Evolutionary conservation across 768 basidiomycete species (phyloP).

Genomic region (Lentinula sp.): DNA sequence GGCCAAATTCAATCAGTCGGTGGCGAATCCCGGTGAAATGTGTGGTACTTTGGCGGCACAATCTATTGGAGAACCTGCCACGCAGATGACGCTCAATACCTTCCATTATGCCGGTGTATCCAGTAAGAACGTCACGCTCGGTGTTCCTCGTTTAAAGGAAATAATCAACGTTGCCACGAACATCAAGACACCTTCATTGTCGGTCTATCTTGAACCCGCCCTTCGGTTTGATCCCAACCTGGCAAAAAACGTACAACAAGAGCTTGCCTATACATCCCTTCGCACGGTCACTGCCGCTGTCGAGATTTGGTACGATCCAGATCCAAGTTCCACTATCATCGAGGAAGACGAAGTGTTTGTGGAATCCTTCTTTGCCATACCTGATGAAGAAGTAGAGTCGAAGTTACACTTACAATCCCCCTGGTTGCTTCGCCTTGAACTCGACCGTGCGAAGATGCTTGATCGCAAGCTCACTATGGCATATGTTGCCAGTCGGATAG

Average conservation of each 20-base stretch:
- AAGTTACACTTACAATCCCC: conserved; percentile 92
- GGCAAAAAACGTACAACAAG: conserved; percentile 89
- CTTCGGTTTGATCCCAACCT: conserved; percentile 52
- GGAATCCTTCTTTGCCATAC: conserved; percentile 98
- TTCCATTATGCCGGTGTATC: conserved; percentile 99
- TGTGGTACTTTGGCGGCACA: conserved; percentile 97
- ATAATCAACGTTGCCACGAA: conserved; percentile 99
- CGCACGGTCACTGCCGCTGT: conserved; percentile 92
- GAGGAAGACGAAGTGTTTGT: conserved; percentile 96
- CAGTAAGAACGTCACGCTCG: conserved; percentile 98
- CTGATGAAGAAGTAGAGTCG: conserved; percentile 90
- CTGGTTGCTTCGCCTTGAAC: conserved; percentile 94
- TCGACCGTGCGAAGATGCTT: conserved; percentile 97
- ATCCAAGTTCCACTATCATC: conserved; percentile 87
- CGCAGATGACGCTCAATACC: conserved; percentile 99
- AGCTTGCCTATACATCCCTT: conserved; percentile 89
- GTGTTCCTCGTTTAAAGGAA: conserved; percentile 98
- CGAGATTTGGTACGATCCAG: conserved; percentile 98
- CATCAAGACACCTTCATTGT: conserved; percentile 97
- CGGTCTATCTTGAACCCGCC: conserved; percentile 78
- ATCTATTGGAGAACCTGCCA: conserved; percentile 98
- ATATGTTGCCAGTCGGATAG: conserved; percentile 89
- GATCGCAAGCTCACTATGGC: conserved; percentile 95
- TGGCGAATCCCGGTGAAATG: conserved; percentile 97
- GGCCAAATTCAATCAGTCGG: conserved; percentile 88